Conservation (phyloP, 2,329 filamentous ascomycete genomes). For the Lachnellula arida region DNA sequence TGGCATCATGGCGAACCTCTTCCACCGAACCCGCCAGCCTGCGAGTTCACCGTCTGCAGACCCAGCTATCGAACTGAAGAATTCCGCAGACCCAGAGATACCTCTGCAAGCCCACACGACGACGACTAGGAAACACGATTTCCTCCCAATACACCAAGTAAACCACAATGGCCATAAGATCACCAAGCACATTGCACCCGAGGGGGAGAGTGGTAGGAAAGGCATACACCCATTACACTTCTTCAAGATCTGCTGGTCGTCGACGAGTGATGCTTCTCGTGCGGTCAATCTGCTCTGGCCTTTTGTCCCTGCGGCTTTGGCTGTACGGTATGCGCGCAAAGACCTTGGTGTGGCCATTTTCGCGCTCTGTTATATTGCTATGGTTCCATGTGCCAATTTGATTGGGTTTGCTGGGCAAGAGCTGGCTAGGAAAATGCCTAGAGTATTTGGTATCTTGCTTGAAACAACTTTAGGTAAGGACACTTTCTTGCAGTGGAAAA, state of each 20-base stretch:
- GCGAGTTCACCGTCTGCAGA: neutral
- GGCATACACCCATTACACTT: conserved; percentile 63
- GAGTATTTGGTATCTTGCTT: conserved; percentile 60
- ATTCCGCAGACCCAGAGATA: neutral
- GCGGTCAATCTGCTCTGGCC: conserved; percentile 71
- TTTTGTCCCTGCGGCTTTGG: conserved; percentile 66
- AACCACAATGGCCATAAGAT: conserved; percentile 28
- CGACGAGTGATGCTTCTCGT: conserved; percentile 58
- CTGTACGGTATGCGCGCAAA: conserved; percentile 50
- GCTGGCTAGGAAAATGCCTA: conserved; percentile 68
- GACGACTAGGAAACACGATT: neutral
- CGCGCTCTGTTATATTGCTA: conserved; percentile 67
- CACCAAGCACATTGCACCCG: conserved; percentile 38
- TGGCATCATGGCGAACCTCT: neutral
- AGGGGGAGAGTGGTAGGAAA: conserved; percentile 64
- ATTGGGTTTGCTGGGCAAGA: conserved; percentile 72
- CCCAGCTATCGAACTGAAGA: neutral
- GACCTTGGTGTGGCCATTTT: conserved; percentile 61
- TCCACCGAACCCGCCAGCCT: neutral
- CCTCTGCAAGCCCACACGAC: neutral
- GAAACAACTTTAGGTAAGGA: conserved; percentile 55
- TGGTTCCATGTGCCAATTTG: conserved; percentile 72
- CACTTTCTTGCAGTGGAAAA: conserved; percentile 14
- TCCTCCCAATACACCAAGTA: neutral
- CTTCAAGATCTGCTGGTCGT: conserved; percentile 54